Conservation (phyloP, 495 filamentous ascomycete species). For the Aspergillus sclerotiicarbonarius region DNA sequence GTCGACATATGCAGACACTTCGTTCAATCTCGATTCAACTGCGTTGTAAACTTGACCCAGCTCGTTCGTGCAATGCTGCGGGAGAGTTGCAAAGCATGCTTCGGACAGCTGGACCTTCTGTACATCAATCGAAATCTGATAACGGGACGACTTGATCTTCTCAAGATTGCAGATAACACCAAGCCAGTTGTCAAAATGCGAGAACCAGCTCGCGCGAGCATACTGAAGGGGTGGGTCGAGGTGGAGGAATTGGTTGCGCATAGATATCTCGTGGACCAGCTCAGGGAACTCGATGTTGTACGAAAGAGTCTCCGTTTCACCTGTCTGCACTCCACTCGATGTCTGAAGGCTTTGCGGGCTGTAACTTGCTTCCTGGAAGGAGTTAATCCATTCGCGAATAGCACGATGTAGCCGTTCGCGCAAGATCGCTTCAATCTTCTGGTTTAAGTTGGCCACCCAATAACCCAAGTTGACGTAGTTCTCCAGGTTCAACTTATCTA, state of each 20-base stretch:
- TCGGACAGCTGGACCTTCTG: slow-evolving; percentile 59
- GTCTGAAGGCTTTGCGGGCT: slow-evolving; percentile 29
- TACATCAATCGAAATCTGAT: slow-evolving; percentile 77
- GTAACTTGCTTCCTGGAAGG: slow-evolving; percentile 64
- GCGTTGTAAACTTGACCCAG: slow-evolving; percentile 75
- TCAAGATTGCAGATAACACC: slow-evolving; percentile 87
- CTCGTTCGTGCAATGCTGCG: slow-evolving; percentile 70
- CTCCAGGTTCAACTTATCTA: slow-evolving; percentile 94
- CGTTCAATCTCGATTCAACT: slow-evolving; percentile 73
- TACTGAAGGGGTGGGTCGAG: slow-evolving; percentile 90
- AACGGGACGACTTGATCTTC: slow-evolving; percentile 90
- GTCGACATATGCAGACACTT: slow-evolving; percentile 80
- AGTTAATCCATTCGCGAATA: slow-evolving; percentile 76
- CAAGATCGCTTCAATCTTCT: slow-evolving; percentile 73
- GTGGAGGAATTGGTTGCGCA: slow-evolving; percentile 95
- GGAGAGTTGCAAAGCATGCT: slow-evolving; percentile 81
- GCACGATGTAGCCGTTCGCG: slow-evolving; percentile 75
- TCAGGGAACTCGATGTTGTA: slow-evolving; percentile 53
- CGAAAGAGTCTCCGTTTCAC: slow-evolving; percentile 46
- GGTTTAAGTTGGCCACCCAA: slow-evolving; percentile 87
- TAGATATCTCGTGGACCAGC: slow-evolving; percentile 86
- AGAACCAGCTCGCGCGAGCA: slow-evolving; percentile 90
- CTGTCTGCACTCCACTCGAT: slow-evolving; percentile 31
- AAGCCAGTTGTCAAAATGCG: slow-evolving; percentile 89
- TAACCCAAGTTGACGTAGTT: slow-evolving; percentile 86